A percentile compares a stretch with the other conserved stretches of the same genome.
Conservation (phyloP, 2,329 filamentous ascomycete species). For the Incumbomyces delicatus region DNA sequence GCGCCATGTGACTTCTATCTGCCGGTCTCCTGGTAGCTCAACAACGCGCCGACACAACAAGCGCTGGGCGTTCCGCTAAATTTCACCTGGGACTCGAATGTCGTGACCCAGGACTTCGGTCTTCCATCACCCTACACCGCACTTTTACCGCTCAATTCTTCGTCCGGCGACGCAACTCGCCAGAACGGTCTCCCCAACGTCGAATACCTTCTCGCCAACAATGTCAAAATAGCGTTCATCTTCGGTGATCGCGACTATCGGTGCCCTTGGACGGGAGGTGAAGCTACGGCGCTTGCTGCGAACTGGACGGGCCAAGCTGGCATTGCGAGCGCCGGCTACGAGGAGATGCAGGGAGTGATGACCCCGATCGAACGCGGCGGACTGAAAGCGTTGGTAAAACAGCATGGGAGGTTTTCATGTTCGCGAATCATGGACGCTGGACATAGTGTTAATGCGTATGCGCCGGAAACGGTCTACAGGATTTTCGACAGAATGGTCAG, state of each 20-base stretch:
- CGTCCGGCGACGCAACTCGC: conserved; percentile 24
- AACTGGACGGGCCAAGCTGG: conserved; percentile 33
- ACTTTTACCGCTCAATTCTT: background rate
- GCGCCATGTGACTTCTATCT: conserved; percentile 35
- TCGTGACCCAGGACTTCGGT: conserved; percentile 38
- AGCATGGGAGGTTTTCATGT: conserved; percentile 42
- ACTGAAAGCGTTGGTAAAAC: conserved; percentile 28
- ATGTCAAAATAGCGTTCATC: conserved; percentile 41
- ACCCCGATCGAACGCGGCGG: conserved; percentile 13
- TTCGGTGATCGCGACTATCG: conserved; percentile 47
- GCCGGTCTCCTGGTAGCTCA: conserved; percentile 38
- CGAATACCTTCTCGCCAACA: conserved; percentile 40
- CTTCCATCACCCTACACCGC: too few species aligned
- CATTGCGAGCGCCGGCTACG: conserved; percentile 44
- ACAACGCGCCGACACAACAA: conserved; percentile 46
- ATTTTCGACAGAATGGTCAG: conserved; percentile 46
- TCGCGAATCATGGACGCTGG: conserved; percentile 39
- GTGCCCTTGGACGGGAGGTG: conserved; percentile 50
- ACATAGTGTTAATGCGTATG: conserved; percentile 43
- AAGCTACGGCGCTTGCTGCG: conserved; percentile 41
- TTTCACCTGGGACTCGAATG: conserved; percentile 38
- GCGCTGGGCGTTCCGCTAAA: conserved; percentile 53
- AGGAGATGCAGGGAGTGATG: conserved; percentile 26
- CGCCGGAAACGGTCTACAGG: conserved; percentile 45
- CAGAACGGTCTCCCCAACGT: conserved; percentile 27